Conservation (phyloP, 2,329 filamentous ascomycete genomes). For the Xylariaceae sp. region DNA sequence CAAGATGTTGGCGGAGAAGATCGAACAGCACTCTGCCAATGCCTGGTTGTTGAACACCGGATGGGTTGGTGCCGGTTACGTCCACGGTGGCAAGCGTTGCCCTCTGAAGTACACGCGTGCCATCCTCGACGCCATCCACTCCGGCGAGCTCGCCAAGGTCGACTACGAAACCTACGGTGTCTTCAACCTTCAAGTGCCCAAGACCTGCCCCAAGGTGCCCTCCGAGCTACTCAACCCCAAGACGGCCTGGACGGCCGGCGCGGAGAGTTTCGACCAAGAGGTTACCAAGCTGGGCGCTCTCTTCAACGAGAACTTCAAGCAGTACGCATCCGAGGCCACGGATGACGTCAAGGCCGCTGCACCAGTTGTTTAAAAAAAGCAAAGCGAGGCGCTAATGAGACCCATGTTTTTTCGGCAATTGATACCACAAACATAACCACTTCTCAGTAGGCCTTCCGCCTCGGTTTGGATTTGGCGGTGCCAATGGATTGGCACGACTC, state of each 20-base stretch:
- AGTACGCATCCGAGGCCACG: constrained; percentile 83
- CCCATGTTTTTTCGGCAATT: constrained; percentile 1
- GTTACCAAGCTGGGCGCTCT: constrained; percentile 85
- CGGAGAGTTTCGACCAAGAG: constrained; percentile 77
- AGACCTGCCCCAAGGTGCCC: constrained; percentile 82
- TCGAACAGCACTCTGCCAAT: constrained; percentile 88
- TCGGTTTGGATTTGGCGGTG: constrained; percentile 6
- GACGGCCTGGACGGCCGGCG: constrained; percentile 82
- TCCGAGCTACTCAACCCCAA: constrained; percentile 90
- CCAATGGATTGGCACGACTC: constrained; percentile 10
- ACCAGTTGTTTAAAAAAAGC: constrained; percentile 37
- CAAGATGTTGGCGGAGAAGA: constrained; percentile 98
- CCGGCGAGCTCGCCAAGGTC: constrained; percentile 84
- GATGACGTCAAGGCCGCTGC: constrained; percentile 70
- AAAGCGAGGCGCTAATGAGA: constrained; percentile 13
- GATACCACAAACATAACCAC: constrained; percentile 8
- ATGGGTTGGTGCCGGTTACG: constrained; percentile 72
- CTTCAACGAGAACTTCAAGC: constrained; percentile 97
- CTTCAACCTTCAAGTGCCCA: constrained; percentile 97
- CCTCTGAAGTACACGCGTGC: constrained; percentile 98
- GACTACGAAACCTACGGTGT: constrained; percentile 94
- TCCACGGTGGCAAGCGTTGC: constrained; percentile 93
- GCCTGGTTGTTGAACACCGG: constrained; percentile 88
- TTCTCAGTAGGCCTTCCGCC: constrained; percentile 23
- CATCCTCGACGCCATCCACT: constrained; percentile 97